Evolutionary conservation across 768 basidiomycete species (phyloP).

Genomic region (Phanerodontia chrysosporium): DNA sequence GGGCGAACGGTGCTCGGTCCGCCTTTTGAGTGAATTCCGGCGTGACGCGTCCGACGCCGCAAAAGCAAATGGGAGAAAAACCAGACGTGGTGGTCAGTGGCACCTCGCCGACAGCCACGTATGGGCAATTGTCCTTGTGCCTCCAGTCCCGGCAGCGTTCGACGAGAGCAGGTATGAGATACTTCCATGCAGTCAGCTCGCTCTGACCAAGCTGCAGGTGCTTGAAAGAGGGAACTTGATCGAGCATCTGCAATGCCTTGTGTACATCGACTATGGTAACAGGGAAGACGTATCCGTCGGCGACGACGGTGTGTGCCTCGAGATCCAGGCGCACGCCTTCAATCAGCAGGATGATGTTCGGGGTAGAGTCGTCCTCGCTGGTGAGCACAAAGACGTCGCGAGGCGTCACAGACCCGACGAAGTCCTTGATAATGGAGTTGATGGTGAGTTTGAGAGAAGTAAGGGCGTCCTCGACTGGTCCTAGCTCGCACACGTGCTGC

Average conservation of each 20-base stretch:
- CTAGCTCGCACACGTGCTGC: not conserved
- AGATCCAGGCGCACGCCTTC: constrained; percentile 43
- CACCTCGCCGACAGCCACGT: constrained; percentile 20
- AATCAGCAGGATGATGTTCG: constrained; percentile 31
- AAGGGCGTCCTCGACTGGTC: not conserved
- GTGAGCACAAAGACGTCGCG: not conserved
- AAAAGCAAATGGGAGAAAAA: constrained; percentile 44
- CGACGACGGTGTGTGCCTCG: constrained; percentile 43
- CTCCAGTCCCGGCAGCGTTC: constrained; percentile 50
- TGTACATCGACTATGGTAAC: too few species aligned
- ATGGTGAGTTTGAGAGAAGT: not conserved
- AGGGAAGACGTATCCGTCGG: constrained; percentile 44
- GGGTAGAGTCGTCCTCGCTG: not conserved
- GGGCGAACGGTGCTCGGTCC: constrained; percentile 36
- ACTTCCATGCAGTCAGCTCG: constrained; percentile 43
- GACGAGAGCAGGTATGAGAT: constrained; percentile 43
- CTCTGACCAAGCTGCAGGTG: constrained; percentile 6
- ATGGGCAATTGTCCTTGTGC: constrained; percentile 46
- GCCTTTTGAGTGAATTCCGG: constrained; percentile 29
- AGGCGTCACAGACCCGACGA: not conserved
- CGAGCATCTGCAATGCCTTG: too few species aligned
- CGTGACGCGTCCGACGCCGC: constrained; percentile 43
- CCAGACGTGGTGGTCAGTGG: constrained; percentile 36
- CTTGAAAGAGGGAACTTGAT: too few species aligned
- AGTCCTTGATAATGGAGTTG: not conserved